Base-by-base conservation (phyloP, 2,329 filamentous ascomycete genomes). In the Penicillium concentricum region DNA sequence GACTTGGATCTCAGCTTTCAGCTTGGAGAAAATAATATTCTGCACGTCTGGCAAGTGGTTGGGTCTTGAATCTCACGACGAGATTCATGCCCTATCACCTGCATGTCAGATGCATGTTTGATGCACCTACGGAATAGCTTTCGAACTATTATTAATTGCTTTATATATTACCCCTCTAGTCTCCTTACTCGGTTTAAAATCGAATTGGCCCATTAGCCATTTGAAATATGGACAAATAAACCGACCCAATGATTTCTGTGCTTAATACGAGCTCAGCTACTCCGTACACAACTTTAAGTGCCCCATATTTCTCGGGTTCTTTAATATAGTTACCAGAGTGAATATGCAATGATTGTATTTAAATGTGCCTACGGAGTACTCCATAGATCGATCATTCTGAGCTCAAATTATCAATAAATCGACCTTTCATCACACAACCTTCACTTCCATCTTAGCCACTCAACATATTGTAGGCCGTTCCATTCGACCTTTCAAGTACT, bases 391-490 rank as follows among this genome's bases (percentile, higher is more conserved):
- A 16, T n/a, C 24, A 46, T 22, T 32, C 32, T 0, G 13, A 18
- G 13, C 4, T 28, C 34, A 34, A 22, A 22, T 15, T 9, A 22
- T 9, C 28, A 32, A 50, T 32, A 15, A 28, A 43, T 28, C 93
- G 88, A 57, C 94, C 88, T 73, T 93, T 91, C 94, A 99, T 99
- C 49, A 97, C 92, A 22, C 82, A 43, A 85, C 86, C 72, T 96
- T 95, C 59, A 97, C 89, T 73, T 97, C 92, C 92, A 97, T 97
- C 77, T 99, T 94, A 72, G 54, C 70, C 70, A 63, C 77, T 77
- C 60, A 78, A 76, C 18, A 74, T 73, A 32, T 56, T 75, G 69
- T 47, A 74, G 15, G 70, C 60, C 51, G 74, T 64, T 47, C 73
- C 73, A 63, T 76, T 76, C 37, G 72, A 74, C 34, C 5, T 26